Evolutionary conservation across 169 alveolate genomes (phyloP), one percentile per base, ranked within the genome.

Genomic region (Neospora caninum): DNA sequence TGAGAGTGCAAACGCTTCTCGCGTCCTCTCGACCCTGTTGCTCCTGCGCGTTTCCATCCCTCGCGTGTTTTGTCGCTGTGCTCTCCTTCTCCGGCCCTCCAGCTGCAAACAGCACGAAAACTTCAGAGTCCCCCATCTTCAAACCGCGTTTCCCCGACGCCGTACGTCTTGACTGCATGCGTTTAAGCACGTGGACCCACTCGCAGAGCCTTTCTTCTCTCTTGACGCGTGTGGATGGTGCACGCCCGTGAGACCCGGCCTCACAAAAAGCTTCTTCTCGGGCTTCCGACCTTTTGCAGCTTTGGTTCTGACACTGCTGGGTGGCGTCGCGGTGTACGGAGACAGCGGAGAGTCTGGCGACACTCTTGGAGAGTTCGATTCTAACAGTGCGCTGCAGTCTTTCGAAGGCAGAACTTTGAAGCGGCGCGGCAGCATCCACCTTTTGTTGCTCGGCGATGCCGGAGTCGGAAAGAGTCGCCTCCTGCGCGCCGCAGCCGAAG

Each of bases 401-500:
- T 41, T 22, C 20, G 91, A 25, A 67, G 91, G 80, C 42, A 2
- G 78, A 34, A 78, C 80, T 10, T 69, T 86, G 80, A 41, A 49
- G 78, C 70, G 91, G 10, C 49, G 91, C 49, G 91, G 91, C 42
- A 86, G 69, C 43, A 86, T 86, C 43, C 91, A 86, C 91, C 39
- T 86, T 39, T 78, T 86, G 13, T 78, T 86, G 45, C 25, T 86
- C 10, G 91, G 91, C 6, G 91, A 86, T 36, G 91, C 91, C 2
- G 91, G 91, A 0, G 91, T 86, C 29, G 91, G 91, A 78, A 86
- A 86, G 91, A 86, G 91, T 43, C 91, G 91, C 25, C 78, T 86
- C 43, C 91, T 86, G 80, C 80, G 58, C 41, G 91, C 91, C 25
- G 42, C 91, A 25, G 91, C 91, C 9, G 91, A 41, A 86, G 91